A percentile compares a stretch with the other conserved stretches of the same genome.
Evolutionary conservation across 148 eudicot species (phyloP).

Genomic region (Rhododendron kiyosumense): DNA sequence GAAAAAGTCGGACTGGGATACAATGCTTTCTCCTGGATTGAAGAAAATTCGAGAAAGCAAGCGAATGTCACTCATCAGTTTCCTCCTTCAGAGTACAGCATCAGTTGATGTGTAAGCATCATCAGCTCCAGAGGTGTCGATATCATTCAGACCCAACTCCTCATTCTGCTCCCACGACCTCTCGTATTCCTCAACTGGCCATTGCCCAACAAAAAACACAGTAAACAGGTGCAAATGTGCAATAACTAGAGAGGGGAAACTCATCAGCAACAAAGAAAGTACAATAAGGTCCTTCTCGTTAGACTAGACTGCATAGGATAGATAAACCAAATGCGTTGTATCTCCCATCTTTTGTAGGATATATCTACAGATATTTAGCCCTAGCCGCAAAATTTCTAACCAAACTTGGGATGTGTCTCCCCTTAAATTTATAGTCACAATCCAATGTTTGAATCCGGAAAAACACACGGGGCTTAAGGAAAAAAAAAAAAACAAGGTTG

Average conservation of each 20-base stretch:
- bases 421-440: not conserved
- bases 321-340: not conserved
- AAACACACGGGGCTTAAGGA: not conserved
- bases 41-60: not conserved
- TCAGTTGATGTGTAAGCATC: constrained; percentile 48
- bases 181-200: constrained; percentile 80
- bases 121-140: constrained; percentile 89
- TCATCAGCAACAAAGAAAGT: not conserved
- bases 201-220: constrained; percentile 2
- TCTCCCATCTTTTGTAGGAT: not conserved
- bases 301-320: not conserved
- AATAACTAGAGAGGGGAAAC: not conserved
- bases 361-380: not conserved
- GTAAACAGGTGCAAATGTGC: not conserved
- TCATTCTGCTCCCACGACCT: constrained; percentile 97
- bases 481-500: not conserved
- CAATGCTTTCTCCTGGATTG: not conserved
- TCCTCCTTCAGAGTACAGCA: not conserved
- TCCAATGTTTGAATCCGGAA: not conserved
- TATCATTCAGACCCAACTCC: constrained; percentile 87
- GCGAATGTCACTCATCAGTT: not conserved
- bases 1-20: not conserved
- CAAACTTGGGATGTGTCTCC: not conserved
- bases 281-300: not conserved
- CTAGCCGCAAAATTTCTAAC: not conserved